These are phyloP conservation scores for Solanum ossicruentum DNA, from an alignment of 257 asterid species.

Conservation along the genomic window DNA sequence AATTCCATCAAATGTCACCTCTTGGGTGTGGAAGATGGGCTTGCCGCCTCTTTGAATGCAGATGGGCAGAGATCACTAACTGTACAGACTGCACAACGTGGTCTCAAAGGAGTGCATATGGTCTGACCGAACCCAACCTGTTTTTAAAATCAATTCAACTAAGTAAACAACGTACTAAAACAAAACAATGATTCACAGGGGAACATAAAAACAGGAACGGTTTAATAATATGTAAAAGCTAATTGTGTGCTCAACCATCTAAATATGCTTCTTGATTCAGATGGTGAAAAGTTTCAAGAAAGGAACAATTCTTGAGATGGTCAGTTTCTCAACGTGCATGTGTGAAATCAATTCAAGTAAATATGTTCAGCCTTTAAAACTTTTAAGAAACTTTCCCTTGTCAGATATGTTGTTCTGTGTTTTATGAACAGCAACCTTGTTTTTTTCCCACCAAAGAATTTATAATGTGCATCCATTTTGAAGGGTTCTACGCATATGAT, in stretches of 20 bases:
- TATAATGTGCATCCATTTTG: not conserved
- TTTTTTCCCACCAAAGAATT: not conserved
- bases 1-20: not conserved
- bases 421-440: not conserved
- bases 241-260: not conserved
- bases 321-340: not conserved
- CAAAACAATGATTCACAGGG: not conserved
- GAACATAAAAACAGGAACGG: not conserved
- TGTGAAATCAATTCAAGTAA: not conserved
- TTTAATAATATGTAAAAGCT: not conserved
- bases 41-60: slow-evolving; percentile 60
- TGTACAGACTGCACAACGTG: slow-evolving; percentile 63
- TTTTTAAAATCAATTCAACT: not conserved
- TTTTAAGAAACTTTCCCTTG: not conserved
- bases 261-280: not conserved
- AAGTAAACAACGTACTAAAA: no score
- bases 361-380: not conserved
- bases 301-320: not conserved
- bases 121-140: slow-evolving; percentile 99
- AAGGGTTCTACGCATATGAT: not conserved
- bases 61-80: slow-evolving; percentile 70
- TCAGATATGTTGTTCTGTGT: not conserved
- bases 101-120: slow-evolving; percentile 76
- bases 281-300: not conserved
- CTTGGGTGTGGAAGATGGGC: slow-evolving; percentile 37